Evolutionary conservation across 805 yeast genomes (phyloP).

Genomic region (Zygotorulaspora sp.): DNA sequence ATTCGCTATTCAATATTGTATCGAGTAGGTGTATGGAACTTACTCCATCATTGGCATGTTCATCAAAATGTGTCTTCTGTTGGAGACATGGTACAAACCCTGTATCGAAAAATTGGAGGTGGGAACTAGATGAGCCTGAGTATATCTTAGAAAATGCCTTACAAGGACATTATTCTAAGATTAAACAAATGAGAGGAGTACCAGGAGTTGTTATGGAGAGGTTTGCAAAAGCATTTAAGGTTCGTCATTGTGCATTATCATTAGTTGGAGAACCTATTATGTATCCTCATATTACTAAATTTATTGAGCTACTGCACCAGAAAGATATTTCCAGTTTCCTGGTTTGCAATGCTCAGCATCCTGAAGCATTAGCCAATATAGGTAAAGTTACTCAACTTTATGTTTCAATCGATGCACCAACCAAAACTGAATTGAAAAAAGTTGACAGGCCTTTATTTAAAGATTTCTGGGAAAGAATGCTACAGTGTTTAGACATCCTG

Average conservation of each 20-base stretch:
- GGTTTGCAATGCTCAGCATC: conserved; percentile 96
- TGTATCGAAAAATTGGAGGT: conserved; percentile 92
- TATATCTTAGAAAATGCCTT: conserved; percentile 79
- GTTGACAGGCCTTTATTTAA: conserved; percentile 86
- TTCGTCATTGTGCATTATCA: conserved; percentile 87
- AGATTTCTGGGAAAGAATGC: conserved; percentile 89
- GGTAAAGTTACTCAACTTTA: conserved; percentile 83
- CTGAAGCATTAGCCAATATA: conserved; percentile 67
- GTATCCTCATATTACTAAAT: conserved; percentile 85
- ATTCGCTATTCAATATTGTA: conserved; percentile 84
- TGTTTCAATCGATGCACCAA: conserved; percentile 93
- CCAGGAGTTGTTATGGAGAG: conserved; percentile 90
- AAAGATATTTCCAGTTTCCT: conserved; percentile 78
- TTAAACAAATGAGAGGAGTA: conserved; percentile 91
- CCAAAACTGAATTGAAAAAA: conserved; percentile 68
- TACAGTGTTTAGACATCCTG: conserved; percentile 74
- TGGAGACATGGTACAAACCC: conserved; percentile 98
- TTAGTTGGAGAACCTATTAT: conserved; percentile 93
- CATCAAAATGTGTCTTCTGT: conserved; percentile 93
- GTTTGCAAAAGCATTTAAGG: conserved; percentile 85
- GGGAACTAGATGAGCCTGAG: conserved; percentile 92
- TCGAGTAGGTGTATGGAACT: conserved; percentile 95
- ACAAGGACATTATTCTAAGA: conserved; percentile 84
- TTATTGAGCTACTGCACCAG: conserved; percentile 73
- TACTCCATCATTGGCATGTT: conserved; percentile 88